Evolutionary conservation across 345 rosid species (phyloP), one percentile per base, ranked within the genome.

Genomic region (Rhodamnia argentea): DNA sequence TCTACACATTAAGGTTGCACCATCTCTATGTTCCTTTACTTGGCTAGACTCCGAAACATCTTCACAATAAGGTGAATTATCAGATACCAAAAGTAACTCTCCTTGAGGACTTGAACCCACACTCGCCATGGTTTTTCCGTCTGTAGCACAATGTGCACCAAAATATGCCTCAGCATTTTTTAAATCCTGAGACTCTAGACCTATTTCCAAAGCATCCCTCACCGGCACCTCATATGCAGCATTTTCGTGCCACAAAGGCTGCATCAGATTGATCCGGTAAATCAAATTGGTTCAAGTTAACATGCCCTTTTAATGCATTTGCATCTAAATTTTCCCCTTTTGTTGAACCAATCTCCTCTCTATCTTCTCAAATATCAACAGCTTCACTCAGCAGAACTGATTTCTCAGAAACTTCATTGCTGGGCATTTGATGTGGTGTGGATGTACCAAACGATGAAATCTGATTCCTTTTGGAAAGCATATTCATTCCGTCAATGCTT

Each of bases 191-290:
- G 44, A 42, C 6, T 4, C 44, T 42, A 42, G 44, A 42, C 6
- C 44, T 42, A 4, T 42, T 42, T 62, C 75, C 75, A 16, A 27
- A 47, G 60, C 83, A 53, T 44, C 64, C 87, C 70, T 85, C 86
- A 64, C 83, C 85, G 83, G 86, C 51, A 86, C 82, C 83, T 42
- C 89, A 13, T 75, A 85, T 86, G 56, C 82, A 88, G 81, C 84
- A 82, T 87, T 85, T 51, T 85, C 91, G 85, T 88, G 86, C 98
- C 97, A 86, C 93, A 90, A 90, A 78, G 52, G 64, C 57, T 40
- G 16, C 26, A 85, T 90, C 87, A 83, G 84, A 85, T 50, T 86
- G 90, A 76, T 52, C 84, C 53, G 82, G 78, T 64, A 85, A 53
- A 60, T 76, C 89, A 74, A 83, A 74, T 52, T 75, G 70, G 14